A percentile compares a stretch with the other conserved stretches of the same genome.
Evolutionary conservation across 1,284 basidiomycete genomes (phyloP).

Genomic region (Austroboletus novae-zelandiae): DNA sequence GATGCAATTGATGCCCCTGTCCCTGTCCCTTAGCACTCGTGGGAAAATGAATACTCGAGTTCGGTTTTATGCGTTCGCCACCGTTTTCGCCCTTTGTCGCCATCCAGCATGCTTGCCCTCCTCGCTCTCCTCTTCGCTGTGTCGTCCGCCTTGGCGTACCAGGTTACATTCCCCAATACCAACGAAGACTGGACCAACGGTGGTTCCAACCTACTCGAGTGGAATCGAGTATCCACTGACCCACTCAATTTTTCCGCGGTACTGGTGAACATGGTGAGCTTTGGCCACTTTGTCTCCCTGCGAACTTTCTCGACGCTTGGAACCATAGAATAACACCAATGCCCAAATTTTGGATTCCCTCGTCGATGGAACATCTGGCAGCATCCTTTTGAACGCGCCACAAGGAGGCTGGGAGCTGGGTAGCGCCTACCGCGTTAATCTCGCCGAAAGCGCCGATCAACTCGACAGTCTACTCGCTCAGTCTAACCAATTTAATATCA

Average conservation of each 20-base stretch:
- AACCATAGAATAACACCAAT: constrained; percentile 27
- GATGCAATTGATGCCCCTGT: not conserved
- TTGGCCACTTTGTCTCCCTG: not conserved
- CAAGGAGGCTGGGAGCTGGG: constrained; percentile 59
- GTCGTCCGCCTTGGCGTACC: constrained; percentile 59
- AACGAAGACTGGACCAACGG: constrained; percentile 55
- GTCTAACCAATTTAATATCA: constrained; percentile 58
- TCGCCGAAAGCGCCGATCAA: constrained; percentile 50
- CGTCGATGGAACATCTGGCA: constrained; percentile 43
- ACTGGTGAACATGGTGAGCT: constrained; percentile 60
- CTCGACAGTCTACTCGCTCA: constrained; percentile 61
- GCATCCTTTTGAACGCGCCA: constrained; percentile 46
- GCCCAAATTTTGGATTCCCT: constrained; percentile 47
- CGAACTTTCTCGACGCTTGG: not conserved
- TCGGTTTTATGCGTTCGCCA: too few species aligned
- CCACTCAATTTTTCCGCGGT: constrained; percentile 64
- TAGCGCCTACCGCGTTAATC: constrained; percentile 63
- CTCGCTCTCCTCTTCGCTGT: constrained; percentile 47
- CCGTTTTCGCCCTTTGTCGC: not conserved
- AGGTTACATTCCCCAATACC: constrained; percentile 52
- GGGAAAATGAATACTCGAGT: constrained; percentile 6
- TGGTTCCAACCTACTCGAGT: constrained; percentile 58
- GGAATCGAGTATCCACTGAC: constrained; percentile 67
- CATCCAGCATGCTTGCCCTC: constrained; percentile 45
- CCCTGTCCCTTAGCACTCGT: constrained; percentile 10